Evolutionary conservation across 495 filamentous ascomycete species (phyloP).

Genomic region (Massariosphaeria phaeospora): DNA sequence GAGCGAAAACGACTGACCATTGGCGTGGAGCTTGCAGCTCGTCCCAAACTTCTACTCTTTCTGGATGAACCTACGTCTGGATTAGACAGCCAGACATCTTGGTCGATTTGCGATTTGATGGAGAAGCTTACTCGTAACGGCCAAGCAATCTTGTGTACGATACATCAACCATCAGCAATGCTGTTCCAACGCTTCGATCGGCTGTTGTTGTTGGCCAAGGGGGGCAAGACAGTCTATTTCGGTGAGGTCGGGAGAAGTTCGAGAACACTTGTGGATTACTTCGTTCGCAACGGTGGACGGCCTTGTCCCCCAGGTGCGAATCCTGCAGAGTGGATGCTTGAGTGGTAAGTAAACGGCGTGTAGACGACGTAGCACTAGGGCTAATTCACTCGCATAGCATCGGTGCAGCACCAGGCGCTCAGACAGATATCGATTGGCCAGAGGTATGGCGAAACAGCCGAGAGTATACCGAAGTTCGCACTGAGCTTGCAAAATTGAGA

Average conservation of each 20-base stretch:
- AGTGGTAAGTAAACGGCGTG: no score
- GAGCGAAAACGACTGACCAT: constrained; percentile 32
- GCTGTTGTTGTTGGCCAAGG: constrained; percentile 69
- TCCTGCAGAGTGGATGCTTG: constrained; percentile 92
- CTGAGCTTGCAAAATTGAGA: constrained; percentile 64
- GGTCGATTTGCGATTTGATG: constrained; percentile 70
- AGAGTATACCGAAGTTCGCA: constrained; percentile 48
- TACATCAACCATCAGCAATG: constrained; percentile 85
- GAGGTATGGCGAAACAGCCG: constrained; percentile 65
- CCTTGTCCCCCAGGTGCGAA: constrained; percentile 67
- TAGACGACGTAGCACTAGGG: no score
- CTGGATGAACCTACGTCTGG: constrained; percentile 67
- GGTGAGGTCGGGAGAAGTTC: constrained; percentile 80
- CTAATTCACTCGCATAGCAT: constrained; percentile 48
- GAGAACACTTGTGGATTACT: constrained; percentile 64
- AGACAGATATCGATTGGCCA: constrained; percentile 73
- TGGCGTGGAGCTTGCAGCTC: constrained; percentile 30
- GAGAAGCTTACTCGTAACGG: constrained; percentile 73
- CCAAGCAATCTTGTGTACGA: constrained; percentile 81
- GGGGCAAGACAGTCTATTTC: constrained; percentile 82
- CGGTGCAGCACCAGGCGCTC: constrained; percentile 74
- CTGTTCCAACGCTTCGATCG: constrained; percentile 87
- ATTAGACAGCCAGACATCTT: constrained; percentile 77
- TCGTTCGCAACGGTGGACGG: constrained; percentile 68
- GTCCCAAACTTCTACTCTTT: constrained; percentile 30